Conservation (phyloP, 768 basidiomycete species). For the Pisolithus microcarpus region DNA sequence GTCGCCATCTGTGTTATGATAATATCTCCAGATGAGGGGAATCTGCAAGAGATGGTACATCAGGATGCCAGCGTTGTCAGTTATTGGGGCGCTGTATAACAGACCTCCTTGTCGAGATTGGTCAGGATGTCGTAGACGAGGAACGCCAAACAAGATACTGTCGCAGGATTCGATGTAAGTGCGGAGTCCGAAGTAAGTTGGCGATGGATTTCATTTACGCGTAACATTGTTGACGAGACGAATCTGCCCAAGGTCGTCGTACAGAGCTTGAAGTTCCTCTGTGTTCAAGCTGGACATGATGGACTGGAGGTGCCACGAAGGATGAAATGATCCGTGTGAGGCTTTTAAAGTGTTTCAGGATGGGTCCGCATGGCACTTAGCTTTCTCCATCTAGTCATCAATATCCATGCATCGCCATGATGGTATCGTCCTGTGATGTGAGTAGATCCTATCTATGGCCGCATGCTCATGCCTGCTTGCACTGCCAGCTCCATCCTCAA, state of each 20-base stretch:
- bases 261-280: background rate
- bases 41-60: slow-evolving; percentile 3
- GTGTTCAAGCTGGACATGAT: background rate
- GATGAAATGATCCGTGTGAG: too few species aligned
- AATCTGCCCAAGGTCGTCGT: background rate
- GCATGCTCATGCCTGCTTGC: too few species aligned
- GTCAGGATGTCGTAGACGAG: slow-evolving; percentile 5
- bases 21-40: slow-evolving; percentile 12
- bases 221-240: background rate
- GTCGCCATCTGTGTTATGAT: background rate
- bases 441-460: too few species aligned
- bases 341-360: too few species aligned
- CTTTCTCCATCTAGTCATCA: too few species aligned
- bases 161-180: background rate
- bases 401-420: too few species aligned
- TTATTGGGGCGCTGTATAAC: background rate
- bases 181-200: background rate
- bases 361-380: too few species aligned
- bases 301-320: background rate
- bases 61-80: background rate
- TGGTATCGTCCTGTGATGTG: too few species aligned
- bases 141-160: background rate
- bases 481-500: too few species aligned
- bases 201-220: background rate
- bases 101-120: slow-evolving; percentile 14